A percentile compares a stretch with the other conserved stretches of the same genome.
These are phyloP conservation scores for Diaporthe eres DNA, from an alignment of 2,329 filamentous ascomycete species.

Conservation along the genomic window DNA sequence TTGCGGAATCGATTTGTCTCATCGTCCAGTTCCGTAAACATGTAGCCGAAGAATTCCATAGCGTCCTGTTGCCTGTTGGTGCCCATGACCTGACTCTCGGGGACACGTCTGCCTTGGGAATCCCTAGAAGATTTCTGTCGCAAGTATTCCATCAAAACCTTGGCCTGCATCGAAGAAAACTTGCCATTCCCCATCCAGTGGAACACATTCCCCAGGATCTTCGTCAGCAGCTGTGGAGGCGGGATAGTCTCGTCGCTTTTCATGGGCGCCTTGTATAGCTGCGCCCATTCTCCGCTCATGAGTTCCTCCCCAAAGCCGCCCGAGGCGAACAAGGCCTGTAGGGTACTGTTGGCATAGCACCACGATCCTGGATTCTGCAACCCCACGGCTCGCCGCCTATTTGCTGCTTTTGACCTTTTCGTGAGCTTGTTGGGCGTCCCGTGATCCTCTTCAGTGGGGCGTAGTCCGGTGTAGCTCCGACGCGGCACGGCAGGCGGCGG, in stretches of 20 bases:
- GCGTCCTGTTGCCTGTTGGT: conserved; percentile 88
- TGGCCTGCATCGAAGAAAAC: conserved; percentile 65
- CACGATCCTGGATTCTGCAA: conserved; percentile 85
- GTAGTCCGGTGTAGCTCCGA: conserved; percentile 85
- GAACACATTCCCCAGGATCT: conserved; percentile 71
- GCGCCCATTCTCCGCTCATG: conserved; percentile 71
- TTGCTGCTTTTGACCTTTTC: conserved; percentile 55
- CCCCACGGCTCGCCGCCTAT: conserved; percentile 72
- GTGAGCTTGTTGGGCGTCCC: conserved; percentile 59
- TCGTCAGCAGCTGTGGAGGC: conserved; percentile 71
- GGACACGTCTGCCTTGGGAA: conserved; percentile 44
- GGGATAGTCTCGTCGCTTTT: conserved; percentile 70
- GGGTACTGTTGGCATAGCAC: conserved; percentile 93
- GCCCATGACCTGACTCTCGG: conserved; percentile 68
- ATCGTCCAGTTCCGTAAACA: conserved; percentile 85
- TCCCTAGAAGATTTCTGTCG: conserved; percentile 66
- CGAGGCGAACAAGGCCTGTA: conserved; percentile 87
- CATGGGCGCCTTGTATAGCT: conserved; percentile 76
- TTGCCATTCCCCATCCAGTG: conserved; percentile 69
- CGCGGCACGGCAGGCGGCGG: conserved; percentile 78
- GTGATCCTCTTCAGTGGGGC: conserved; percentile 55
- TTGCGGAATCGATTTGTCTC: conserved; percentile 80
- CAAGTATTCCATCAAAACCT: conserved; percentile 74
- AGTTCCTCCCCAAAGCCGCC: conserved; percentile 76
- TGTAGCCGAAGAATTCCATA: conserved; percentile 88